phyloP scores from a whole-genome alignment of 148 eudicot genomes.

The Fagopyrum esculentum region DNA sequence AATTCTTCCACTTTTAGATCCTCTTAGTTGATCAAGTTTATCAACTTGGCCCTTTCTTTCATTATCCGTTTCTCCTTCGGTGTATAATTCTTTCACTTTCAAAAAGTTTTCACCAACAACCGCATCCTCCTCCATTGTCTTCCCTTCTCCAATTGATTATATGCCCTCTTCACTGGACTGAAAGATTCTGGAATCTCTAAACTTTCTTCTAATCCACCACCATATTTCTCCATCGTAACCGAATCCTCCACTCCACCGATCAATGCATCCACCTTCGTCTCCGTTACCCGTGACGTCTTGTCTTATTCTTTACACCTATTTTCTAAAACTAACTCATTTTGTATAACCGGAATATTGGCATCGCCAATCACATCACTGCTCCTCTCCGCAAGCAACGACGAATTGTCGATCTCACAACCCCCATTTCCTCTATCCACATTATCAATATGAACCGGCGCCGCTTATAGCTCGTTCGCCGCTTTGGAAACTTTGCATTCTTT shows the following conservation, averaged over 20 bases:
- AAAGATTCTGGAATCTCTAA: neutral
- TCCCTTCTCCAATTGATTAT: neutral
- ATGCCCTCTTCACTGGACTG: neutral
- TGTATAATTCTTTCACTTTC: neutral
- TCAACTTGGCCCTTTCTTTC: neutral
- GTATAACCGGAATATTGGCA: neutral
- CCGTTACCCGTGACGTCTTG: neutral
- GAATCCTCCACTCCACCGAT: neutral
- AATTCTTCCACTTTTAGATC: neutral
- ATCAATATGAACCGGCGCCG: slow-evolving; percentile 6
- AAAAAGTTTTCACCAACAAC: neutral
- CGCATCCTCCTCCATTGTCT: slow-evolving; percentile 11
- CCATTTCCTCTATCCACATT: slow-evolving; percentile 3
- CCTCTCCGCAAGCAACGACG: neutral
- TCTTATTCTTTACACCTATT: neutral
- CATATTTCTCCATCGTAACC: neutral
- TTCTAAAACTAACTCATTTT: neutral
- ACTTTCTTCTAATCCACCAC: neutral
- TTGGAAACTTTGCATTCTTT: neutral
- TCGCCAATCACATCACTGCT: neutral
- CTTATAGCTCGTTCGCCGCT: slow-evolving; percentile 2
- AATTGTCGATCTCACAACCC: slow-evolving; percentile 2
- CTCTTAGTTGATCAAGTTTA: neutral
- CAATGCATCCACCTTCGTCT: neutral
- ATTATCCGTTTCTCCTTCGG: neutral